Evolutionary conservation across 768 basidiomycete species (phyloP).

Genomic region (Hysterangium stoloniferum): DNA sequence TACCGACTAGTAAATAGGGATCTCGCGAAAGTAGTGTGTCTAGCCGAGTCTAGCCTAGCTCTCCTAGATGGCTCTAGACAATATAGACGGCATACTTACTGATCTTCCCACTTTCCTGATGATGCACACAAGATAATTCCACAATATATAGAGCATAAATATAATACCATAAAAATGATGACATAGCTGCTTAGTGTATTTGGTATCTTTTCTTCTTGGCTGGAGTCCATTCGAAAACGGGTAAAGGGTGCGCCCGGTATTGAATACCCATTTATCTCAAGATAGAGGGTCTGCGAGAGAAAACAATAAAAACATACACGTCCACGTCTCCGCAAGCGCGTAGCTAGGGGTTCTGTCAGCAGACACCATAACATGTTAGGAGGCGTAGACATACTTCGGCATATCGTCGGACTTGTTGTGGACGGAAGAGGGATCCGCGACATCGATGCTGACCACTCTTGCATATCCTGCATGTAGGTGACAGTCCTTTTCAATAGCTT

Average conservation of each 20-base stretch:
- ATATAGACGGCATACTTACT: no score
- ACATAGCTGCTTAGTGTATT: neutral
- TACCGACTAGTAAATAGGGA: no score
- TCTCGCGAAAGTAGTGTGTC: no score
- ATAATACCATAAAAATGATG: neutral
- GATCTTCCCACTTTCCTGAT: no score
- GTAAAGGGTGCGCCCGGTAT: conserved; percentile 30
- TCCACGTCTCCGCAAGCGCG: conserved; percentile 17
- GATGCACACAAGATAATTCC: no score
- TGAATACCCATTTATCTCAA: conserved; percentile 27
- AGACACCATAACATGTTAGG: neutral
- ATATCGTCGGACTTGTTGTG: conserved; percentile 43
- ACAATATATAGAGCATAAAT: neutral
- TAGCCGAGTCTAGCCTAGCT: no score
- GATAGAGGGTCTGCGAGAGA: conserved; percentile 17
- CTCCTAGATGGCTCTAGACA: no score
- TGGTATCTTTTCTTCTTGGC: conserved; percentile 12
- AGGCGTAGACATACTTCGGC: conserved; percentile 50
- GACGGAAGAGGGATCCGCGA: neutral
- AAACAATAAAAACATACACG: conserved; percentile 19
- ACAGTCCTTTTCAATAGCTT: conserved; percentile 16
- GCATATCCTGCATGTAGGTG: conserved; percentile 15
- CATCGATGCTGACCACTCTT: conserved; percentile 13
- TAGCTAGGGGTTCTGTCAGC: conserved; percentile 2
- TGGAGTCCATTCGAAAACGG: conserved; percentile 19